Evolutionary conservation across 1,284 basidiomycete species (phyloP).

Genomic region (Phellinidium pouzarii): DNA sequence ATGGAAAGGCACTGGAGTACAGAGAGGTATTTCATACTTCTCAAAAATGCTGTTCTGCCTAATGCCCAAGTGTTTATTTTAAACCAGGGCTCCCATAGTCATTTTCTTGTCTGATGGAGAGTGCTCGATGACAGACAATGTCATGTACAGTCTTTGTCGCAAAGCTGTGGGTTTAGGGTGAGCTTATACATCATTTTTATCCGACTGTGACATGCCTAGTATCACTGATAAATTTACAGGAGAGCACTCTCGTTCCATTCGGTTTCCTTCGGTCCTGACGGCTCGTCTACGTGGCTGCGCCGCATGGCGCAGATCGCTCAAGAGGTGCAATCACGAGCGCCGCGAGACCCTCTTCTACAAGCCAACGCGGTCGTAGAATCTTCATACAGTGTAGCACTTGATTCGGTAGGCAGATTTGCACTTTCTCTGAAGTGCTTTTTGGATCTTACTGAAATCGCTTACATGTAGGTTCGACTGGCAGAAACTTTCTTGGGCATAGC

Average conservation of each 20-base stretch:
- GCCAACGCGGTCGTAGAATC: conserved; percentile 36
- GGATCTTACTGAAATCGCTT: not conserved
- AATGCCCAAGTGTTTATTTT: not conserved
- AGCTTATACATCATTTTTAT: conserved; percentile 12
- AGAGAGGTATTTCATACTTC: conserved; percentile 35
- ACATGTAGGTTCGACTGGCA: conserved; percentile 43
- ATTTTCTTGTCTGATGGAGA: conserved; percentile 60
- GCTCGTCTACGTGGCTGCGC: conserved; percentile 31
- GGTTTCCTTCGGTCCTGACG: conserved; percentile 46
- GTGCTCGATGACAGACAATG: conserved; percentile 34
- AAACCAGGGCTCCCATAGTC: conserved; percentile 46
- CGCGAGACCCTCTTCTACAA: conserved; percentile 37
- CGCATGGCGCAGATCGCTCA: conserved; percentile 49
- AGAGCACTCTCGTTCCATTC: conserved; percentile 54
- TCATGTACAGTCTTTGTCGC: conserved; percentile 41
- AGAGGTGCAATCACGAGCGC: conserved; percentile 42
- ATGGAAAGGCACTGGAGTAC: conserved; percentile 49
- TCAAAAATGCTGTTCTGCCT: not conserved
- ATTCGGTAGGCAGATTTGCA: conserved; percentile 39
- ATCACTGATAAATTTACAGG: conserved; percentile 27
- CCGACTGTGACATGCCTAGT: too few species aligned
- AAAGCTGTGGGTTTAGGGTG: conserved; percentile 45
- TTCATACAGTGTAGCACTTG: conserved; percentile 46
- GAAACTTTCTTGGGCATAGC: conserved; percentile 59
- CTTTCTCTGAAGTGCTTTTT: not conserved